phyloP scores from a whole-genome alignment of 1,284 basidiomycete genomes.

The Cystobasidium pallidum region DNA sequence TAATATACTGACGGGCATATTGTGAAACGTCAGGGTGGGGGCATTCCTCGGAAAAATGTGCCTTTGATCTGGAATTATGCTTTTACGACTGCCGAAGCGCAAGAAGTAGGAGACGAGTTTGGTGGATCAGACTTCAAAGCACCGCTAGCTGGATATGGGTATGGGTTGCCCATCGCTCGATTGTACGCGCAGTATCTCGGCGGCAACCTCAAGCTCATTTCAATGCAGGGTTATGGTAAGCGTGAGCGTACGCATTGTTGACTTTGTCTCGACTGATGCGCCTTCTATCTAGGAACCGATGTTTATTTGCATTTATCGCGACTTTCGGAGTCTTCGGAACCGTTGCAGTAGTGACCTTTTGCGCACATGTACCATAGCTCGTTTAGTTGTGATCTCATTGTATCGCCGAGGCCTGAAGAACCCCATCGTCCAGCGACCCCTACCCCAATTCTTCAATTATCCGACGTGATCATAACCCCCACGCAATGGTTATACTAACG shows the following conservation, averaged over 20 bases:
- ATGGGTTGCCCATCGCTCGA: conserved; percentile 72
- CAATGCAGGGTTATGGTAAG: conserved; percentile 90
- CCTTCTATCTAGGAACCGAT: conserved; percentile 55
- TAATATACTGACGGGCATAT: too few species aligned
- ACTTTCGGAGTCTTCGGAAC: conserved; percentile 61
- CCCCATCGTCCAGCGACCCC: too few species aligned
- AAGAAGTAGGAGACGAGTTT: conserved; percentile 83
- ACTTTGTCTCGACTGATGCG: too few species aligned
- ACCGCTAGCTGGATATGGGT: conserved; percentile 96
- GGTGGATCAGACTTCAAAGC: conserved; percentile 93
- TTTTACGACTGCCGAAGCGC: conserved; percentile 86
- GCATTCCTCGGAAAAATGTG: conserved; percentile 89
- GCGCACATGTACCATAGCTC: not conserved
- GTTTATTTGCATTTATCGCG: conserved; percentile 88
- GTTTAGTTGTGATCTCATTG: too few species aligned
- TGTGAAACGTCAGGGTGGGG: conserved; percentile 67
- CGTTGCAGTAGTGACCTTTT: conserved; percentile 55
- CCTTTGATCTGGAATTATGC: conserved; percentile 94
- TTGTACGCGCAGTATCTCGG: conserved; percentile 96
- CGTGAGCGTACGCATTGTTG: not conserved
- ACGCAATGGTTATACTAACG: too few species aligned
- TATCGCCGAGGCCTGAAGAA: not conserved
- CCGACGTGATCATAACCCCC: too few species aligned
- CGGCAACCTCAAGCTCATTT: conserved; percentile 91
- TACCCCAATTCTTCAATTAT: too few species aligned